A percentile compares a stretch with the other conserved stretches of the same genome.
Evolutionary conservation across 495 filamentous ascomycete genomes (phyloP).

Genomic region (Hapsidospora chrysogenum): DNA sequence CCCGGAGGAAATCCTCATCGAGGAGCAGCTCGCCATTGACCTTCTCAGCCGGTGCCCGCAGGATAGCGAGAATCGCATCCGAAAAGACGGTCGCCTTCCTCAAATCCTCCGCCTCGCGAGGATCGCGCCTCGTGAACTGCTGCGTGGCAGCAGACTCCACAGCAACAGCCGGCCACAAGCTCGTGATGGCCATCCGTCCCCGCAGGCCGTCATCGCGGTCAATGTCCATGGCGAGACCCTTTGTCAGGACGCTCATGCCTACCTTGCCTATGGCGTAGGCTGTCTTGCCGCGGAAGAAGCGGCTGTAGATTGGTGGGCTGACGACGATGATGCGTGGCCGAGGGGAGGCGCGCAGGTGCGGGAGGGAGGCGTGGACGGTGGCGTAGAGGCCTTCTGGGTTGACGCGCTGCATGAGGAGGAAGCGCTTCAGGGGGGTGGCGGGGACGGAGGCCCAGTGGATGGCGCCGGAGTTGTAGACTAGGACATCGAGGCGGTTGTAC

Average conservation of each 20-base stretch:
- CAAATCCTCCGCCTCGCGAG: slow-evolving; percentile 33
- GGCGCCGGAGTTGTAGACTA: slow-evolving; percentile 74
- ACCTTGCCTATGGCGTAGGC: slow-evolving; percentile 81
- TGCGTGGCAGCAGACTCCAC: slow-evolving; percentile 62
- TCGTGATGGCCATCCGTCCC: slow-evolving; percentile 58
- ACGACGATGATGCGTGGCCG: slow-evolving; percentile 56
- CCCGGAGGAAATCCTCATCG: slow-evolving; percentile 70
- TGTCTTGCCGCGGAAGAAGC: slow-evolving; percentile 77
- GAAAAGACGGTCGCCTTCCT: slow-evolving; percentile 61
- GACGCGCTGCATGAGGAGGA: slow-evolving; percentile 67
- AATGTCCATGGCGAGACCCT: slow-evolving; percentile 75
- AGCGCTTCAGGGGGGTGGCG: slow-evolving; percentile 60
- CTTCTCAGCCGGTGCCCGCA: slow-evolving; percentile 36
- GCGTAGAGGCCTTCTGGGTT: slow-evolving; percentile 65
- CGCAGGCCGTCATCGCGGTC: slow-evolving; percentile 37
- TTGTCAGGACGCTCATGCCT: slow-evolving; percentile 66
- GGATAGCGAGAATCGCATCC: slow-evolving; percentile 62
- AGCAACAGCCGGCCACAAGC: slow-evolving; percentile 63
- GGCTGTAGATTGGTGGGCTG: slow-evolving; percentile 67
- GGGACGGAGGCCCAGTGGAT: slow-evolving; percentile 74
- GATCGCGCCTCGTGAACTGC: slow-evolving; percentile 25
- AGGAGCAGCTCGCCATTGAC: slow-evolving; percentile 61
- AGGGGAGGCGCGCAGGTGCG: slow-evolving; percentile 24
- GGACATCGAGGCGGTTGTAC: slow-evolving; percentile 51
- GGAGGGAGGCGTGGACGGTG: slow-evolving; percentile 46